Percentiles rank a stretch among this genome's conserved stretches.
These are phyloP conservation scores for Metschnikowia noctiluminum DNA, from an alignment of 805 yeast species.

Conservation along the genomic window DNA sequence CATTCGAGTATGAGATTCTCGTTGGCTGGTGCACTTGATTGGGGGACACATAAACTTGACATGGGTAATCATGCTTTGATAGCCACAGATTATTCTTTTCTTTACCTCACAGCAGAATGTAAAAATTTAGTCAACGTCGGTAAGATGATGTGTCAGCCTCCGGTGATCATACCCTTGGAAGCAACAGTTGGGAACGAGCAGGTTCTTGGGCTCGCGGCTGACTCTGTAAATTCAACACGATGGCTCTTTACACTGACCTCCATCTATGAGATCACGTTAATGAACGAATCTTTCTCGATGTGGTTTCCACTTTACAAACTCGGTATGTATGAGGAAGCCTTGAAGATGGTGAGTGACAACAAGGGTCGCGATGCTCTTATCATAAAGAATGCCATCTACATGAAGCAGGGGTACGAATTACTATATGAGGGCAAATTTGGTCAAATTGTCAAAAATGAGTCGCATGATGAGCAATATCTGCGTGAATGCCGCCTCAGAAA, in stretches of 20 bases:
- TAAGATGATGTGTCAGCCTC: conserved; percentile 24
- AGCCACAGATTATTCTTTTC: conserved; percentile 30
- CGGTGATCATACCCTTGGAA: conserved; percentile 4
- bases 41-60: conserved; percentile 1
- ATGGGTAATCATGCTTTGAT: conserved; percentile 16
- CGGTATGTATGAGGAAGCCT: conserved; percentile 60
- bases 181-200: conserved; percentile 3
- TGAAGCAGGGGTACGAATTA: conserved; percentile 54
- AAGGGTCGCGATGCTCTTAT: not conserved
- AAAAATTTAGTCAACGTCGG: conserved; percentile 25
- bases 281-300: conserved; percentile 66
- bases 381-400: conserved; percentile 44
- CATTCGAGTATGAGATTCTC: conserved; percentile 29
- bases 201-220: conserved; percentile 31
- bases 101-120: conserved; percentile 18
- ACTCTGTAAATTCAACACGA: conserved; percentile 47
- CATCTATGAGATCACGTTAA: conserved; percentile 69
- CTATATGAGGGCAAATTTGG: conserved; percentile 18
- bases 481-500: conserved; percentile 15
- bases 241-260: conserved; percentile 68
- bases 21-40: conserved; percentile 14
- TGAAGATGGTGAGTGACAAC: conserved; percentile 22
- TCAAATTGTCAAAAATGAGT: not conserved
- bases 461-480: not conserved
- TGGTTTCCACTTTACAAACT: conserved; percentile 48